phyloP scores from a whole-genome alignment of 305 asterid species.

The Fraxinus greggii region DNA sequence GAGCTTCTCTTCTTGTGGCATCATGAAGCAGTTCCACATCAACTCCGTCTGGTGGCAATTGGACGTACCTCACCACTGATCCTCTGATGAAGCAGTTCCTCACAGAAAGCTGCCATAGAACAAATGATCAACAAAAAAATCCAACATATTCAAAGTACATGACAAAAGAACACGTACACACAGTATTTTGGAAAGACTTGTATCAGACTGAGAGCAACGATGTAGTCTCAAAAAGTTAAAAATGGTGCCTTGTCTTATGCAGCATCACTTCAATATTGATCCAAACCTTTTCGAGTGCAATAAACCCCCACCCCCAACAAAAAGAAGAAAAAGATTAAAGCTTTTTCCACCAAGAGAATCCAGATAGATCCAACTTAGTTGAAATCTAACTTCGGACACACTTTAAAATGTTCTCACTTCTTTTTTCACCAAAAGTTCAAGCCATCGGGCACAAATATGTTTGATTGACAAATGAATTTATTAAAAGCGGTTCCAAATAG shows the following conservation, averaged over 20 bases:
- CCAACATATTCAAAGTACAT: not conserved
- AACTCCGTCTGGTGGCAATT: slow-evolving; percentile 96
- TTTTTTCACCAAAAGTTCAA: not conserved
- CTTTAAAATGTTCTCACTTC: not conserved
- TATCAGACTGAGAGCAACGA: not conserved
- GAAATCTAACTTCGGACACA: not conserved
- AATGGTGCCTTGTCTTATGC: not conserved
- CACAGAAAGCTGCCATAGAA: slow-evolving; percentile 74
- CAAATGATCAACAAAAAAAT: not conserved
- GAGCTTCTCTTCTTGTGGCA: slow-evolving; percentile 98
- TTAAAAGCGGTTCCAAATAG: not conserved
- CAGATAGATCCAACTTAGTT: not conserved
- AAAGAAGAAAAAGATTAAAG: not conserved
- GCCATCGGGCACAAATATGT: not conserved
- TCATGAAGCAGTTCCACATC: slow-evolving; percentile 94
- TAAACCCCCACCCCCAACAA: not conserved
- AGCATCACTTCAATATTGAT: not conserved
- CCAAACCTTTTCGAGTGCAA: not conserved
- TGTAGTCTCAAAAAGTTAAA: not conserved
- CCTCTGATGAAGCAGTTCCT: slow-evolving; percentile 98
- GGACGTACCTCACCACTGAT: slow-evolving; percentile 92
- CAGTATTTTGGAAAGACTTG: not conserved
- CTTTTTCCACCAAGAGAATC: not conserved
- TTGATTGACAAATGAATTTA: not conserved
- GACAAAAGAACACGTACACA: not conserved